Evolutionary conservation across 1,139 yeast genomes (phyloP).

Genomic region (Kodamaea suecica): DNA sequence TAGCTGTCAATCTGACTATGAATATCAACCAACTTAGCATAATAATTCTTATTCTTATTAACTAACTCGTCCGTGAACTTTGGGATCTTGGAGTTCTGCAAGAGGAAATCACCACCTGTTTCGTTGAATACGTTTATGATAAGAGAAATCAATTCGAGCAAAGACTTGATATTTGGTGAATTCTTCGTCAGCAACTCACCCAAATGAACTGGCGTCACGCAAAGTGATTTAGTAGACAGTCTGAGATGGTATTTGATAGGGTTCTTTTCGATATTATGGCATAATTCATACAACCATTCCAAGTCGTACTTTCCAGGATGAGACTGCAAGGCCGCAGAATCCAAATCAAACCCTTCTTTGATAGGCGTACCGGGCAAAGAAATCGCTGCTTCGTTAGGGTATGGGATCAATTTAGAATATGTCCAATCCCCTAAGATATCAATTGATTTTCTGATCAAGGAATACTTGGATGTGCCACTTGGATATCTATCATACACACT

Average conservation of each 20-base stretch:
- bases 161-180: constrained; percentile 19
- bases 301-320: constrained; percentile 20
- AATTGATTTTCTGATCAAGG: constrained; percentile 41
- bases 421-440: constrained; percentile 30
- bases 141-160: constrained; percentile 30
- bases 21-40: constrained; percentile 23
- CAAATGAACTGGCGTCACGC: constrained; percentile 35
- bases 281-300: constrained; percentile 37
- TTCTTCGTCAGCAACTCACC: constrained; percentile 32
- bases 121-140: constrained; percentile 31
- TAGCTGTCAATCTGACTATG: constrained; percentile 29
- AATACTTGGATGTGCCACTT: constrained; percentile 52
- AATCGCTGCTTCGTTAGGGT: constrained; percentile 13
- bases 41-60: constrained; percentile 20
- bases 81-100: constrained; percentile 45
- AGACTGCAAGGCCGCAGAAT: constrained; percentile 10
- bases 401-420: constrained; percentile 27
- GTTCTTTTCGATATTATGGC: constrained; percentile 46
- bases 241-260: constrained; percentile 52
- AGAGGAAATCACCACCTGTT: constrained; percentile 37
- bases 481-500: constrained; percentile 49
- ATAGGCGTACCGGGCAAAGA: neutral
- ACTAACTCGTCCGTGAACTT: constrained; percentile 29
- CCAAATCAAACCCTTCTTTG: constrained; percentile 3
- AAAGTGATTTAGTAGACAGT: constrained; percentile 37